phyloP scores from a whole-genome alignment of 1,284 basidiomycete species.

The Phenoliferia sp. region DNA sequence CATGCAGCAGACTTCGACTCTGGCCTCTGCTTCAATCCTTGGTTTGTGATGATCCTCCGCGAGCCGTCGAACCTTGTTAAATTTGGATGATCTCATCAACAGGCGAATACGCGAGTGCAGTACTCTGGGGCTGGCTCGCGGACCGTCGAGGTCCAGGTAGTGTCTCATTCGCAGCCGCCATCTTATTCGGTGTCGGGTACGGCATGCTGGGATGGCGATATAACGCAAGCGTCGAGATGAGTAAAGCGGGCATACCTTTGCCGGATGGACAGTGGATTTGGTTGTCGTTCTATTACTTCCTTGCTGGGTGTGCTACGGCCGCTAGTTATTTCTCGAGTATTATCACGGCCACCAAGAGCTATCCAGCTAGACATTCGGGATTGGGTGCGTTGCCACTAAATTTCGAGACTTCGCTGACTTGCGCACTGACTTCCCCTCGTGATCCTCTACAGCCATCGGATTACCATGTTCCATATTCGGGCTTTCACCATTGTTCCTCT shows the following conservation, averaged over 20 bases:
- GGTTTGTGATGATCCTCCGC: slow-evolving; percentile 4
- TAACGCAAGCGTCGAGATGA: neutral
- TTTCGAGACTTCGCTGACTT: neutral
- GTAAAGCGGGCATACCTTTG: neutral
- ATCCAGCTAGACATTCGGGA: slow-evolving; percentile 30
- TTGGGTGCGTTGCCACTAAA: slow-evolving; percentile 11
- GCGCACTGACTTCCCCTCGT: neutral
- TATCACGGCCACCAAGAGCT: slow-evolving; percentile 25
- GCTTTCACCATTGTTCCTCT: slow-evolving; percentile 34
- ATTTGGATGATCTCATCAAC: neutral
- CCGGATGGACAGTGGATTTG: slow-evolving; percentile 7
- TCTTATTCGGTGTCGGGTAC: slow-evolving; percentile 27
- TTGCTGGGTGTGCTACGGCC: slow-evolving; percentile 31
- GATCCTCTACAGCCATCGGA: slow-evolving; percentile 23
- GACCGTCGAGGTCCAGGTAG: slow-evolving; percentile 29
- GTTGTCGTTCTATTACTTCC: slow-evolving; percentile 21
- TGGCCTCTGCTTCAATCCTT: slow-evolving; percentile 26
- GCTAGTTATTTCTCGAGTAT: slow-evolving; percentile 32
- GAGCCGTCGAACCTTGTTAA: neutral
- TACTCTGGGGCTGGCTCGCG: slow-evolving; percentile 24
- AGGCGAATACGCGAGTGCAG: slow-evolving; percentile 22
- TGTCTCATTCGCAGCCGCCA: slow-evolving; percentile 18
- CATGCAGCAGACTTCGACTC: slow-evolving; percentile 8
- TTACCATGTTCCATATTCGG: slow-evolving; percentile 35
- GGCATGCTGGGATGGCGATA: slow-evolving; percentile 23